phyloP scores from a whole-genome alignment of 177 flowering plant species.

The Vitis hybrid region DNA sequence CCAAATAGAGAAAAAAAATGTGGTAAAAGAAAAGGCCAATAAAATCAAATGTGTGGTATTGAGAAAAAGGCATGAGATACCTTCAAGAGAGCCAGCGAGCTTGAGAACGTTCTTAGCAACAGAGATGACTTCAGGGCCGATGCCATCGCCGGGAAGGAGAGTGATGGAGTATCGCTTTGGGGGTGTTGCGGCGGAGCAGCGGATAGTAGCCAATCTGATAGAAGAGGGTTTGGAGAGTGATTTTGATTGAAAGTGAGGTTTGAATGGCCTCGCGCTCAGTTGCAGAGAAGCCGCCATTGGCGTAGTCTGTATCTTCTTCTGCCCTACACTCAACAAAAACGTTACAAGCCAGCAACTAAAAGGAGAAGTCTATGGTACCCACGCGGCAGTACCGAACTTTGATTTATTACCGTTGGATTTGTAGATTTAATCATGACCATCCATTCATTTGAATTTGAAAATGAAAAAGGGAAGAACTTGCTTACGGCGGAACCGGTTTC shows the following conservation, averaged over 20 bases:
- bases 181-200: slow-evolving; percentile 49
- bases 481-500: too few relatives aligned
- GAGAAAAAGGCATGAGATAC: slow-evolving; percentile 24
- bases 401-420: too few relatives aligned
- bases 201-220: slow-evolving; percentile 21
- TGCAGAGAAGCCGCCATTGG: slow-evolving; percentile 37
- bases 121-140: slow-evolving; percentile 93
- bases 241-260: slow-evolving; percentile 1
- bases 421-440: too few relatives aligned
- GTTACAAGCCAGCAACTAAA: too few relatives aligned
- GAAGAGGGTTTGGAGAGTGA: slow-evolving; percentile 12
- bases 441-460: too few relatives aligned
- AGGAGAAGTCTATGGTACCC: too few relatives aligned
- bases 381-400: too few relatives aligned
- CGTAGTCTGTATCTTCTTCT: too few relatives aligned
- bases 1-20: background rate
- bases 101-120: slow-evolving; percentile 76
- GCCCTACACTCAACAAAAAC: too few relatives aligned
- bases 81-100: slow-evolving; percentile 67
- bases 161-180: slow-evolving; percentile 59
- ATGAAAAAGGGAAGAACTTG: too few relatives aligned
- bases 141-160: slow-evolving; percentile 97
- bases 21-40: background rate
- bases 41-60: background rate
- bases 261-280: slow-evolving; percentile 18